A percentile compares a stretch with the other conserved stretches of the same genome.
Conservation (phyloP, 768 basidiomycete species). For the Pilatotrama ljubarskyi region DNA sequence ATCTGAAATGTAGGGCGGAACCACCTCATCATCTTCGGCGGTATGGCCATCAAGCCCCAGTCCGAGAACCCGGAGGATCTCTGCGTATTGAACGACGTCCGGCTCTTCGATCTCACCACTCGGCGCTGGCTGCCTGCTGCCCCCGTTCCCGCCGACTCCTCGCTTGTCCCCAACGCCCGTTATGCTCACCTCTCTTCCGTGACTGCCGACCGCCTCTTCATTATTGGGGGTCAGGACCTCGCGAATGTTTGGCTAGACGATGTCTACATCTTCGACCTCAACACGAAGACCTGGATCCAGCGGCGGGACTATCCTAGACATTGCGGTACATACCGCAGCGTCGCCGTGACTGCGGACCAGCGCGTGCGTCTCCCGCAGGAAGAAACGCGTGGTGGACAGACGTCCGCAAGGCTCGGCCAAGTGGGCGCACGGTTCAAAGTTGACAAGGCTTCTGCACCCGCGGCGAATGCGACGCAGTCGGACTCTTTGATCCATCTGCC, state of each 20-base stretch:
- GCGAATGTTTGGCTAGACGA: conserved; percentile 94
- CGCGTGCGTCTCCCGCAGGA: conserved; percentile 70
- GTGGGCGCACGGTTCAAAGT: conserved; percentile 60
- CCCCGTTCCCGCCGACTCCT: conserved; percentile 34
- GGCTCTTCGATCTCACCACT: conserved; percentile 77
- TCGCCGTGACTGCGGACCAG: conserved; percentile 75
- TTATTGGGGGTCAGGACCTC: conserved; percentile 96
- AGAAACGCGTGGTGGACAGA: conserved; percentile 46
- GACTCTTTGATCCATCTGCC: conserved; percentile 70
- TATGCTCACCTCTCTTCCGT: conserved; percentile 95
- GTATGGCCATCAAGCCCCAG: conserved; percentile 84
- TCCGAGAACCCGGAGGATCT: conserved; percentile 74
- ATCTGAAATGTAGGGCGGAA: conserved; percentile 64
- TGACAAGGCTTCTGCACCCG: conserved; percentile 40
- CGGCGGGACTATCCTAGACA: conserved; percentile 84
- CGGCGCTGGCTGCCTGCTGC: conserved; percentile 68
- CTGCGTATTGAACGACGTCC: conserved; percentile 91
- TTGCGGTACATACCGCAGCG: conserved; percentile 94
- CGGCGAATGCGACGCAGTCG: conserved; percentile 53
- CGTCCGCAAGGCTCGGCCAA: conserved; percentile 41
- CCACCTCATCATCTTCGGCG: conserved; percentile 90
- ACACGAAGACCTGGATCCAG: conserved; percentile 73
- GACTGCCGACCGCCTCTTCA: conserved; percentile 78
- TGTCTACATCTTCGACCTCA: conserved; percentile 85
- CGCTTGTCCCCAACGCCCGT: conserved; percentile 74